phyloP scores from a whole-genome alignment of 345 rosid genomes.

The Populus simonii region DNA sequence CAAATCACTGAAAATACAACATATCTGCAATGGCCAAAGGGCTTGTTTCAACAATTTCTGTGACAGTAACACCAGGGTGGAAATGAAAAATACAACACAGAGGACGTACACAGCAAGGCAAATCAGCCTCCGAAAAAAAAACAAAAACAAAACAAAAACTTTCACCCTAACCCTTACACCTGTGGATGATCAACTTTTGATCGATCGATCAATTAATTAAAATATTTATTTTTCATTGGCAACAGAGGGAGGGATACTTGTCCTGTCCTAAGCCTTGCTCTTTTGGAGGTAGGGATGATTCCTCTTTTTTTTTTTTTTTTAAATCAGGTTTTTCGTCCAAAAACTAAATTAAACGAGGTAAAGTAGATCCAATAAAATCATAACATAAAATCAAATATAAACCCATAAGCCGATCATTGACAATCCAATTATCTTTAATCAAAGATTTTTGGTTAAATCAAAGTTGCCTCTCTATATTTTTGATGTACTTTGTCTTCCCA shows the following conservation, averaged over 20 bases:
- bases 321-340: too few relatives aligned
- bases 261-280: constrained; percentile 2
- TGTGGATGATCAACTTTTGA: background rate
- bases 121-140: too few relatives aligned
- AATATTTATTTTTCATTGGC: background rate
- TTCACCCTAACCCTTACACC: background rate
- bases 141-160: background rate
- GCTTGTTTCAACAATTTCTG: background rate
- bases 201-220: constrained; percentile 4
- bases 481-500: too few relatives aligned
- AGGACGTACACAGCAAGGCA: background rate
- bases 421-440: too few relatives aligned
- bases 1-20: background rate
- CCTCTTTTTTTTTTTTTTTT: background rate
- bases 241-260: background rate
- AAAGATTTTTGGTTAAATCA: too few relatives aligned
- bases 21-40: background rate
- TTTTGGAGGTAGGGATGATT: background rate
- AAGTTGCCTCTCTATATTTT: too few relatives aligned
- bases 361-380: too few relatives aligned
- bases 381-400: too few relatives aligned
- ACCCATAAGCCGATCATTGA: too few relatives aligned
- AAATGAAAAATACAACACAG: background rate
- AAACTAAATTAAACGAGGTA: too few relatives aligned
- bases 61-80: background rate